Base-by-base conservation (phyloP, 768 basidiomycete genomes). In the Pleurotus tuoliensis region DNA sequence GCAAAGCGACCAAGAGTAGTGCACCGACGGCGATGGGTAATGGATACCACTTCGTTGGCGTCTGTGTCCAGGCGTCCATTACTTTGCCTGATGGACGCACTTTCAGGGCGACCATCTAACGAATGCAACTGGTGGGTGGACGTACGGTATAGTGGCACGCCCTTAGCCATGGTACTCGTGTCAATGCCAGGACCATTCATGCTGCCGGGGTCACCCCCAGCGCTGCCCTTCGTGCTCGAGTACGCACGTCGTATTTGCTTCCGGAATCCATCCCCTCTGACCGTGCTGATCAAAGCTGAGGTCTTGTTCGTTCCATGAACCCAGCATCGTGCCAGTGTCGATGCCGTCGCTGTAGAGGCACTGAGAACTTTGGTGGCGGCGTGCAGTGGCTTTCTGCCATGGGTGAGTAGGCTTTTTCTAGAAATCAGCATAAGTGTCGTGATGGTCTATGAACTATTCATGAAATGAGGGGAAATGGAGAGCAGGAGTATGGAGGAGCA, bases 21-120 rank as follows among this genome's bases (percentile, higher is more conserved):
- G 92, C 93, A 38, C 94, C 94, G 25, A 94, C 88, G 9, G 92
- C 92, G 56, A 96, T 72, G 13, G 94, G 94, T 45, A 98, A 81
- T 8, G 95, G 95, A 63, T 95, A 96, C 95, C 95, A 98, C 71
- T 86, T 91, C 37, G 90, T 94, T 0, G 93, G 92, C 0, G 95
- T 94, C 64, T 86, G 76, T 4, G 80, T 86, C 92, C 92, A 94
- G 24, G 92, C 90, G 58, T 81, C 78, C 25, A 88, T 75, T 5
- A 95, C 70, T 66, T 79, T 83, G 43, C 81, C 89, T 87, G 68
- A 3, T 44, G 59, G 38, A 47, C n/a, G 30, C 30, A 34, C 3
- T 9, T 34, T 34, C 30, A 34, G 30, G 30, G 30, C 30, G 9
- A 11, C 30, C 30, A 34, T 34, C 30, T 9, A 34, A 34, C 30